A percentile compares a stretch with the other conserved stretches of the same genome.
These are phyloP conservation scores for Fusarium abutilonis DNA, from an alignment of 2,329 filamentous ascomycete genomes.

Conservation along the genomic window DNA sequence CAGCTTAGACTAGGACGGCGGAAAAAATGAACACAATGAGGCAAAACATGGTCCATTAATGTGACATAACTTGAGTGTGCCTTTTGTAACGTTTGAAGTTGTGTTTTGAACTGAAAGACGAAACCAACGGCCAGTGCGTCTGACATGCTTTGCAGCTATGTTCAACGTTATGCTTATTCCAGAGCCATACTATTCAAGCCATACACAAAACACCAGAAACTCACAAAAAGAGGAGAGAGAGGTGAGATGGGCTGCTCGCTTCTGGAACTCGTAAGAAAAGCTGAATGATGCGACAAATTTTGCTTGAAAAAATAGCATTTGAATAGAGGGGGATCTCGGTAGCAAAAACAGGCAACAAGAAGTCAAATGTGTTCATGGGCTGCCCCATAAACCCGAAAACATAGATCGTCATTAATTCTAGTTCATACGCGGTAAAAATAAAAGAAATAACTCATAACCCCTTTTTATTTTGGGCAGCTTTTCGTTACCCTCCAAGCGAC, in stretches of 20 bases:
- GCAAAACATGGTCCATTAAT: constrained; percentile 9
- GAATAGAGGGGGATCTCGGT: constrained; percentile 10
- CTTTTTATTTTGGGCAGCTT: constrained; percentile 56
- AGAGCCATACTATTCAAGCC: too few species aligned
- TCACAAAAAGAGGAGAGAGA: too few species aligned
- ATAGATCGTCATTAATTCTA: constrained; percentile 37
- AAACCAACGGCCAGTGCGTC: neutral
- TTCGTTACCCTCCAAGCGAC: constrained; percentile 72
- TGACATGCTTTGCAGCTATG: neutral
- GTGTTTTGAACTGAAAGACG: neutral
- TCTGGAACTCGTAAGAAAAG: constrained; percentile 3
- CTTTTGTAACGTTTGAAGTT: neutral
- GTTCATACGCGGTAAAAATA: constrained; percentile 23
- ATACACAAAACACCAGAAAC: neutral
- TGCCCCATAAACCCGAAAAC: constrained; percentile 18
- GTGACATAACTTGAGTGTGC: neutral
- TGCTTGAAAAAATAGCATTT: constrained; percentile 19
- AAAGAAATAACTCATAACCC: constrained; percentile 8
- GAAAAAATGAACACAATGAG: constrained; percentile 35
- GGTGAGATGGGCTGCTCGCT: constrained; percentile 3
- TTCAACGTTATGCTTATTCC: neutral
- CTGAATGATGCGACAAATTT: neutral
- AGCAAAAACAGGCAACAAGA: constrained; percentile 7
- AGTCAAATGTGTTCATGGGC: constrained; percentile 12
- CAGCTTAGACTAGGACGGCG: constrained; percentile 35